A percentile compares a stretch with the other conserved stretches of the same genome.
These are phyloP conservation scores for Ophiostoma angusticollis DNA, from an alignment of 2,329 filamentous ascomycete species.

Conservation along the genomic window DNA sequence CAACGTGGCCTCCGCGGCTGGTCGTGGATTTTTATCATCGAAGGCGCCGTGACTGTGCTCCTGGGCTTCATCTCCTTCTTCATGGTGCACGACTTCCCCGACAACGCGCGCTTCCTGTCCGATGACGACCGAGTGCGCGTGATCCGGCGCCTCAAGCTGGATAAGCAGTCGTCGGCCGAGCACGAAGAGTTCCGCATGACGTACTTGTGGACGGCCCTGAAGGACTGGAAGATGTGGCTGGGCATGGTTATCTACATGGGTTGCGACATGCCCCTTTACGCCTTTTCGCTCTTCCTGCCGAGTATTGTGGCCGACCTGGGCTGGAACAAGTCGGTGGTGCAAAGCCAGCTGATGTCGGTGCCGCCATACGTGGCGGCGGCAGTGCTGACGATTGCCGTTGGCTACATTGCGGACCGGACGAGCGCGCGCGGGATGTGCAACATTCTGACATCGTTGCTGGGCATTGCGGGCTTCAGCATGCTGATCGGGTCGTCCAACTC, in stretches of 20 bases:
- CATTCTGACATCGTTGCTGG: slow-evolving; percentile 55
- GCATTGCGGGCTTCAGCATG: slow-evolving; percentile 68
- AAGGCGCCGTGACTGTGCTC: slow-evolving; percentile 54
- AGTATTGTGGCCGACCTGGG: slow-evolving; percentile 37
- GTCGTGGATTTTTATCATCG: slow-evolving; percentile 53
- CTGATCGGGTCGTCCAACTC: slow-evolving; percentile 52
- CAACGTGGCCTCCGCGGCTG: slow-evolving; percentile 39
- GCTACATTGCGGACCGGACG: slow-evolving; percentile 66
- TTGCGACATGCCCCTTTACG: slow-evolving; percentile 35
- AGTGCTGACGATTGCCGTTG: slow-evolving; percentile 53
- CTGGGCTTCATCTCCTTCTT: slow-evolving; percentile 55
- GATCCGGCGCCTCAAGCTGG: slow-evolving; percentile 50
- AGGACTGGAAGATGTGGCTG: slow-evolving; percentile 62
- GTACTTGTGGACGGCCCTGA: slow-evolving; percentile 57
- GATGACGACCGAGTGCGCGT: slow-evolving; percentile 55
- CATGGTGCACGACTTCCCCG: slow-evolving; percentile 68
- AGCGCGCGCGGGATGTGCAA: slow-evolving; percentile 68
- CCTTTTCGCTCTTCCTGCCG: slow-evolving; percentile 43
- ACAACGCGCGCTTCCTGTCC: slow-evolving; percentile 56
- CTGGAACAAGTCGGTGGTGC: slow-evolving; percentile 34
- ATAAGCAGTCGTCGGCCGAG: slow-evolving; percentile 54
- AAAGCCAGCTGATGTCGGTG: slow-evolving; percentile 59
- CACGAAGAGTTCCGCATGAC: slow-evolving; percentile 58
- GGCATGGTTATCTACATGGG: slow-evolving; percentile 37
- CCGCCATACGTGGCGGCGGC: slow-evolving; percentile 65